Conservation (phyloP, 805 yeast species). For the Torulaspora gathmanii region DNA sequence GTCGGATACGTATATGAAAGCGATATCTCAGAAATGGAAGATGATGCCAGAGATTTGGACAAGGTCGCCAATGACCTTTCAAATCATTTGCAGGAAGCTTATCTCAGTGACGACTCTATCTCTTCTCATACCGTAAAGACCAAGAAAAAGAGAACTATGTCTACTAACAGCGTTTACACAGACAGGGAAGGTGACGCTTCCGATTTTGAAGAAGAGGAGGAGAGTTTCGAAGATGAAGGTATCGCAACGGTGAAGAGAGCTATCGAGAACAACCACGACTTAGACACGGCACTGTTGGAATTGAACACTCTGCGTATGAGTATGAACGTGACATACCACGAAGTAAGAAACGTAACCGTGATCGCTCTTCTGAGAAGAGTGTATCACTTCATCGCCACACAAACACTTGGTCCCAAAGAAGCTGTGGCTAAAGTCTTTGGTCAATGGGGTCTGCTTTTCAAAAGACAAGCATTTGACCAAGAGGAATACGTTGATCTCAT, state of each 20-base stretch:
- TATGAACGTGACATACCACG: slow-evolving; percentile 91
- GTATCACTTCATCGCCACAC: slow-evolving; percentile 69
- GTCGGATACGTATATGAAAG: slow-evolving; percentile 38
- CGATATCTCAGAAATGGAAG: slow-evolving; percentile 34
- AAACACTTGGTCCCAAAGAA: slow-evolving; percentile 66
- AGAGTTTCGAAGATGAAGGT: slow-evolving; percentile 85
- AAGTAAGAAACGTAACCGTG: slow-evolving; percentile 78
- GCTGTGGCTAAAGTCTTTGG: slow-evolving; percentile 73
- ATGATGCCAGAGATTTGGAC: slow-evolving; percentile 22
- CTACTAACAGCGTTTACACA: slow-evolving; percentile 41
- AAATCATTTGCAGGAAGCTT: slow-evolving; percentile 45
- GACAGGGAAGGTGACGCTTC: slow-evolving; percentile 41
- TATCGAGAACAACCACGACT: slow-evolving; percentile 83
- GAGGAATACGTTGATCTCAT: slow-evolving; percentile 75
- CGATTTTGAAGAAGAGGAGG: slow-evolving; percentile 53
- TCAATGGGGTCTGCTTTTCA: slow-evolving; percentile 78
- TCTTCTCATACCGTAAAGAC: slow-evolving; percentile 44
- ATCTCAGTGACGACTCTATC: slow-evolving; percentile 56
- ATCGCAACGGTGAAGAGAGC: slow-evolving; percentile 89
- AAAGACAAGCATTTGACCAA: slow-evolving; percentile 77
- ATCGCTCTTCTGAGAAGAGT: slow-evolving; percentile 67
- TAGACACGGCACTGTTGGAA: slow-evolving; percentile 89
- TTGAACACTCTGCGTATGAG: slow-evolving; percentile 95
- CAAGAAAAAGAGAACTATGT: slow-evolving; percentile 44
- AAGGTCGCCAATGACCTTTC: slow-evolving; percentile 37